A percentile compares a stretch with the other conserved stretches of the same genome.
Conservation (phyloP, 139 green algal species). For the Zygnema circumcarinatum region DNA sequence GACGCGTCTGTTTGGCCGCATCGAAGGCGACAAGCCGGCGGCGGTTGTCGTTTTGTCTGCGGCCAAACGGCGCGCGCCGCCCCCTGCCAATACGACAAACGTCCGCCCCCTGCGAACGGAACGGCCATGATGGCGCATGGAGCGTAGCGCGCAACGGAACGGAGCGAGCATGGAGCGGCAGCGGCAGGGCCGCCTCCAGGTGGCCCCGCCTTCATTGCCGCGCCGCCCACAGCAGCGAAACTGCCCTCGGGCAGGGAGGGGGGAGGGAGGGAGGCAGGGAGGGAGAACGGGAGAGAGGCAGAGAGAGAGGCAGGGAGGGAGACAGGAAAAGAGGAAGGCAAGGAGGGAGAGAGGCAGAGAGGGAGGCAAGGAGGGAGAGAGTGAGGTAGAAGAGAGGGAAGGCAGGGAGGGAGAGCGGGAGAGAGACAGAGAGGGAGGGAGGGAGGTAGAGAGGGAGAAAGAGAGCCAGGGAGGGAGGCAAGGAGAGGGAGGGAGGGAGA, state of each 20-base stretch:
- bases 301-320: neutral
- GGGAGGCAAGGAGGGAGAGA: neutral
- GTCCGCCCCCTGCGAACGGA: conserved; percentile 21
- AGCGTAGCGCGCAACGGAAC: neutral
- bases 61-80: neutral
- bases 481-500: neutral
- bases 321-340: neutral
- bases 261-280: too few species aligned
- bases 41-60: neutral
- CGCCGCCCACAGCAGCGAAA: conserved; percentile 22
- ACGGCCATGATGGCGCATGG: conserved; percentile 25
- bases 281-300: too few species aligned
- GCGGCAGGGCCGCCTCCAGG: conserved; percentile 8
- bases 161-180: too few species aligned
- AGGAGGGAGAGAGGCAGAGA: neutral
- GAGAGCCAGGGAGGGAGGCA: neutral
- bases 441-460: neutral
- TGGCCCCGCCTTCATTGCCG: conserved; percentile 4
- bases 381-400: neutral
- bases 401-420: neutral
- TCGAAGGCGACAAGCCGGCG: neutral
- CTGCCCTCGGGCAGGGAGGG: too few species aligned
- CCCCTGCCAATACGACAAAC: neutral
- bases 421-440: neutral
- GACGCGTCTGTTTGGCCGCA: neutral